Evolutionary conservation across 164 flowering plant species (phyloP), one percentile per base, ranked within the genome.

Genomic region (Vitis riparia): DNA sequence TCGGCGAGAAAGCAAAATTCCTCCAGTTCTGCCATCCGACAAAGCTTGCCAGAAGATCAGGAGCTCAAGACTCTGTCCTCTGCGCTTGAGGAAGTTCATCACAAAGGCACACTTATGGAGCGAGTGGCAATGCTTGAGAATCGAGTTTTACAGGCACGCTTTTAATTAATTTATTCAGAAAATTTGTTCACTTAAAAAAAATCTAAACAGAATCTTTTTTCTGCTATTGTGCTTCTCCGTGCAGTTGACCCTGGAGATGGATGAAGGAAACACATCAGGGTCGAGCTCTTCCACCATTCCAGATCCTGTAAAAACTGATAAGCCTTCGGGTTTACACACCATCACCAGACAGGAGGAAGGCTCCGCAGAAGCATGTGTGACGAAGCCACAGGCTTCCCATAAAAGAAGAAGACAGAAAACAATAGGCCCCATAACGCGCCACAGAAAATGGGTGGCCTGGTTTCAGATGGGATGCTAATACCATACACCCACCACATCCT

Each of bases 41-140:
- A 68, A 19, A 14, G 3, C 16, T 57, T 63, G 60, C 15, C 37
- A 7, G 77, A 82, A 15, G 70, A 80, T 44, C 66, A 73, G 52
- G 44, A 37, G 2, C 58, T 68, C 75, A 84, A 73, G 77, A 71
- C 76, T 58, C 50, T 85, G 30, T 71, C 83, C 14, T 77, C 79
- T 47, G 88, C 82, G 14, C 78, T 86, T 13, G 82, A 88, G 56
- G 89, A 88, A 75, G 85, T 80, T 68, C 79, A 76, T 56, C 77
- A 71, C 66, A 88, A 84, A 75, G 91, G 91, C 59, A 80, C 85
- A 3, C 72, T 88, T 44, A 62, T 83, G 71, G 88, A 86, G 29
- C 68, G 87, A 11, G 66, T 88, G 9, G 62, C 69, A 17, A 52
- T 74, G 76, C 89, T 84, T 16, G 87, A 88, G 71, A 79, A 76